Percentiles rank a stretch among this genome's conserved stretches.
These are phyloP conservation scores for Candida golubevii DNA, from an alignment of 805 yeast genomes.

Conservation along the genomic window DNA sequence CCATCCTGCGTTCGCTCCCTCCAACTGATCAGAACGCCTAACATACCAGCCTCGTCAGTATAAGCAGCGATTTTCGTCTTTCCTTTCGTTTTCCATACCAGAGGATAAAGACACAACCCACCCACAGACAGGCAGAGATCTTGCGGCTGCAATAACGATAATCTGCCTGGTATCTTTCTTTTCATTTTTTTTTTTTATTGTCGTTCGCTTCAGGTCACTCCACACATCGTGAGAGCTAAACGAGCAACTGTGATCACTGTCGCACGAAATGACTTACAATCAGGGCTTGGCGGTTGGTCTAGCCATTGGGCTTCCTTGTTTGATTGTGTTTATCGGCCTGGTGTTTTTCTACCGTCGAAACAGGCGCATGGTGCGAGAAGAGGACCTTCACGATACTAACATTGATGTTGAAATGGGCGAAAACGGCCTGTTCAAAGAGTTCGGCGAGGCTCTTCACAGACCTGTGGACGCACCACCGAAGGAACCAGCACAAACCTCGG, in stretches of 20 bases:
- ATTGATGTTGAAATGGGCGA: slow-evolving; percentile 36
- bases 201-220: background rate
- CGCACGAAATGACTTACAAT: slow-evolving; percentile 11
- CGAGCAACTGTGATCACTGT: no score
- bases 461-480: slow-evolving; percentile 6
- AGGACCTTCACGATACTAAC: slow-evolving; percentile 26
- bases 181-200: background rate
- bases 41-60: no score
- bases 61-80: no score
- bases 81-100: no score
- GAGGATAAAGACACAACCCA: no score
- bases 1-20: no score
- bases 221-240: background rate
- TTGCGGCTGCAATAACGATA: background rate
- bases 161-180: background rate
- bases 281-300: slow-evolving; percentile 35
- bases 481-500: background rate
- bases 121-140: no score
- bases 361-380: slow-evolving; percentile 27
- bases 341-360: slow-evolving; percentile 27
- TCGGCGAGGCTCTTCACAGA: slow-evolving; percentile 35
- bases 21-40: no score
- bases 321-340: slow-evolving; percentile 24
- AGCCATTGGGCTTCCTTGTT: slow-evolving; percentile 39
- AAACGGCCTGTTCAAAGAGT: slow-evolving; percentile 31